Percentiles rank a stretch among this genome's conserved stretches.
Conservation (phyloP, 2,329 filamentous ascomycete genomes). For the Phaeosphaeria sp. region DNA sequence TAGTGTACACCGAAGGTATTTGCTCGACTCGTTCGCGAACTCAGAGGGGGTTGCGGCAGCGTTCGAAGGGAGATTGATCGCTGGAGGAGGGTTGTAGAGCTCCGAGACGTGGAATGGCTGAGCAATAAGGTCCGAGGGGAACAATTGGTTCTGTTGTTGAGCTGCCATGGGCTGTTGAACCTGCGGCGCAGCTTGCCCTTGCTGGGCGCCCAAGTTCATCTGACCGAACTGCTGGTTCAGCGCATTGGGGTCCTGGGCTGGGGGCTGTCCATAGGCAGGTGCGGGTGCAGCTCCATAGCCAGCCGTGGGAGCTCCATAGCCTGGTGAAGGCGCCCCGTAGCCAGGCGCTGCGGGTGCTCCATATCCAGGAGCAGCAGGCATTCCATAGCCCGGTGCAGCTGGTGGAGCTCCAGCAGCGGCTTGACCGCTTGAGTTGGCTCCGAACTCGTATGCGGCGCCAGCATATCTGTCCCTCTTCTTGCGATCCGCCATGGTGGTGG, state of each 20-base stretch:
- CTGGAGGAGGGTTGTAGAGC: slow-evolving; percentile 87
- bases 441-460: slow-evolving; percentile 93
- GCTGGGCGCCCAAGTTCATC: slow-evolving; percentile 71
- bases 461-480: slow-evolving; percentile 97
- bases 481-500: slow-evolving; percentile 40
- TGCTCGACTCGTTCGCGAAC: slow-evolving; percentile 86
- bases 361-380: slow-evolving; percentile 47
- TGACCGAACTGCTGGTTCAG: slow-evolving; percentile 84
- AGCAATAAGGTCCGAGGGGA: slow-evolving; percentile 87
- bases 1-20: slow-evolving; percentile 93
- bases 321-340: slow-evolving; percentile 40
- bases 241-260: slow-evolving; percentile 62
- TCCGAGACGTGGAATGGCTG: slow-evolving; percentile 95
- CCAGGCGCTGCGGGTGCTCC: slow-evolving; percentile 51
- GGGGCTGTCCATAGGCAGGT: slow-evolving; percentile 49
- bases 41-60: slow-evolving; percentile 93
- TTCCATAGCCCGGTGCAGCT: slow-evolving; percentile 24
- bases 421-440: slow-evolving; percentile 75
- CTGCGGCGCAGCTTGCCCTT: slow-evolving; percentile 38
- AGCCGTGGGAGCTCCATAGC: slow-evolving; percentile 50
- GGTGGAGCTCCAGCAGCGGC: slow-evolving; percentile 54
- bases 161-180: slow-evolving; percentile 39
- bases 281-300: slow-evolving; percentile 27
- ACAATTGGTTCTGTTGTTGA: slow-evolving; percentile 74
- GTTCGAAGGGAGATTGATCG: slow-evolving; percentile 88